These are phyloP conservation scores for Silene uniflora DNA, from an alignment of 148 eudicot genomes.

Conservation along the genomic window DNA sequence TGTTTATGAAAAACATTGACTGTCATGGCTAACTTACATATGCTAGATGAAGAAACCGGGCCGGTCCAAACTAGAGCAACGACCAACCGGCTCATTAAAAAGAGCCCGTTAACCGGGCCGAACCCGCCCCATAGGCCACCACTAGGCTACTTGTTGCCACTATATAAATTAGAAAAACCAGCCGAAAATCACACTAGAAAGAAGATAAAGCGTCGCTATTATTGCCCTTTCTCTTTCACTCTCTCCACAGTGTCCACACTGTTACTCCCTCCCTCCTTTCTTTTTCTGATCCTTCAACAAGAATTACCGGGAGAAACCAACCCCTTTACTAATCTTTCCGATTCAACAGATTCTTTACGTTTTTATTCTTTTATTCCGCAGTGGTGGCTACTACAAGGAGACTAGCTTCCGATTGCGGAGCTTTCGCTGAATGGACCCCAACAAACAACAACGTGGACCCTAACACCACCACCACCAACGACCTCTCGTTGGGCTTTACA, in stretches of 20 bases:
- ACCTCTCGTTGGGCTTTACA: slow-evolving; percentile 27
- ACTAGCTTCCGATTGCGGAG: slow-evolving; percentile 32
- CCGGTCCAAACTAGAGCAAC: no score
- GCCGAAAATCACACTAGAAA: neutral
- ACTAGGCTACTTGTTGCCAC: neutral
- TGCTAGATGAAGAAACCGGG: no score
- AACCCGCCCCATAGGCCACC: no score
- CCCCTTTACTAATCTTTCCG: neutral
- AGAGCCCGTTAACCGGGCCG: no score
- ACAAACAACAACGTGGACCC: neutral
- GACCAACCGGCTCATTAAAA: no score
- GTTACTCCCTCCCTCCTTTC: neutral
- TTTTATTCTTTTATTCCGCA: neutral
- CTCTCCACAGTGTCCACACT: neutral
- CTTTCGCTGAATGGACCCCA: slow-evolving; percentile 26
- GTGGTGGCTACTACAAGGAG: slow-evolving; percentile 35
- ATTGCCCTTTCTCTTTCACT: neutral
- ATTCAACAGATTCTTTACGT: no score
- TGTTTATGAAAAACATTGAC: no score
- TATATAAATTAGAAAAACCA: neutral
- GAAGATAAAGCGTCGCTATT: slow-evolving; percentile 7
- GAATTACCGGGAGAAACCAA: neutral
- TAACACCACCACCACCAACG: slow-evolving; percentile 10
- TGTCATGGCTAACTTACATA: no score
- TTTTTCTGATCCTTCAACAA: neutral